These are phyloP conservation scores for Cladobotryum mycophilum DNA, from an alignment of 2,329 filamentous ascomycete genomes.

Conservation along the genomic window DNA sequence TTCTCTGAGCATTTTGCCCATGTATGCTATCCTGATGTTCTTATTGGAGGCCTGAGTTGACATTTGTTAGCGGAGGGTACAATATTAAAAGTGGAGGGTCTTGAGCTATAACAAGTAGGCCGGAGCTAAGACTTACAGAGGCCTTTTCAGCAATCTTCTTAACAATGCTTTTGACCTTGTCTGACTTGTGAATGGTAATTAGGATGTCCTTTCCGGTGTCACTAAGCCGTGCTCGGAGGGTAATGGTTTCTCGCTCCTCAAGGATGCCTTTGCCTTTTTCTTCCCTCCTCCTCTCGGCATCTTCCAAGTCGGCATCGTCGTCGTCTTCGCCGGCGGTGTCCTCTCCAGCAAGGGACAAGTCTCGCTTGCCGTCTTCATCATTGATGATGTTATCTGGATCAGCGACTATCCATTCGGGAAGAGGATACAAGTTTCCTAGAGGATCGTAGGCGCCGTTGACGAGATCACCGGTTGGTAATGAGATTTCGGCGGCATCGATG, in stretches of 20 bases:
- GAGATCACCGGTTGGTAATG: slow-evolving; percentile 65
- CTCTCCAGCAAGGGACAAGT: slow-evolving; percentile 35
- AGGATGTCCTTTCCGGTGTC: slow-evolving; percentile 59
- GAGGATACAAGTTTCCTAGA: slow-evolving; percentile 61
- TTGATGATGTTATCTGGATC: slow-evolving; percentile 54
- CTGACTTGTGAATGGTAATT: slow-evolving; percentile 49
- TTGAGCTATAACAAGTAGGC: neutral
- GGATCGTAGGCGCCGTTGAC: slow-evolving; percentile 67
- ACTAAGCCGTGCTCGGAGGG: slow-evolving; percentile 58
- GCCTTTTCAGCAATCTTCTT: slow-evolving; percentile 58
- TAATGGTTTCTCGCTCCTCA: slow-evolving; percentile 48
- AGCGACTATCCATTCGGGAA: slow-evolving; percentile 62
- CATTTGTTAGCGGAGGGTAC: neutral
- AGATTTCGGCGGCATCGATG: slow-evolving; percentile 70
- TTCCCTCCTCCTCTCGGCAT: slow-evolving; percentile 38
- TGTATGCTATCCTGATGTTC: slow-evolving; percentile 66
- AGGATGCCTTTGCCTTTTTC: slow-evolving; percentile 55
- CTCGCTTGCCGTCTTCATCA: slow-evolving; percentile 24
- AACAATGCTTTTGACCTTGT: slow-evolving; percentile 59
- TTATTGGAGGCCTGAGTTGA: slow-evolving; percentile 42
- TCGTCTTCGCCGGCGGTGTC: slow-evolving; percentile 32
- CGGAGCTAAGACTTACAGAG: slow-evolving; percentile 43
- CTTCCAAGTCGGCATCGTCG: slow-evolving; percentile 22
- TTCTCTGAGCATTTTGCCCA: slow-evolving; percentile 74
- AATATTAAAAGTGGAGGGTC: neutral